Evolutionary conservation across 768 basidiomycete species (phyloP).

Genomic region (Amanita rubescens): DNA sequence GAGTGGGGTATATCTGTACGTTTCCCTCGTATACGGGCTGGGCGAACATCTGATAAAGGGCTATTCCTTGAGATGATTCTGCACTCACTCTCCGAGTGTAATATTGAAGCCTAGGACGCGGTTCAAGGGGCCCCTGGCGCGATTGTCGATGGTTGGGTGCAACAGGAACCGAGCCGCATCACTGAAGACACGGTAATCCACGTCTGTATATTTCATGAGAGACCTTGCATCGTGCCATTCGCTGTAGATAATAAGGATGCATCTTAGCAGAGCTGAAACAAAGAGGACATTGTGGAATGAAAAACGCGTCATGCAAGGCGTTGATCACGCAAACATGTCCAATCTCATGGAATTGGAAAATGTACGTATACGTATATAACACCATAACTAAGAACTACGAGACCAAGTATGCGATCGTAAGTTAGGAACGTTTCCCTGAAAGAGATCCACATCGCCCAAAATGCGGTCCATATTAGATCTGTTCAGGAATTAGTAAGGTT

Average conservation of each 20-base stretch:
- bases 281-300: constrained; percentile 47
- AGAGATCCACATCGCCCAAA: background rate
- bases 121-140: constrained; percentile 55
- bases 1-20: constrained; percentile 95
- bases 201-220: constrained; percentile 92
- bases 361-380: background rate
- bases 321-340: background rate
- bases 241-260: constrained; percentile 74
- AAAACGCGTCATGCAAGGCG: background rate
- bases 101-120: constrained; percentile 24
- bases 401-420: background rate
- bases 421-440: background rate
- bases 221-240: constrained; percentile 85
- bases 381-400: background rate
- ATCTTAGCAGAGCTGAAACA: constrained; percentile 50
- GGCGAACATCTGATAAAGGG: constrained; percentile 6
- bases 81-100: constrained; percentile 69
- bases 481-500: background rate
- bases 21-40: constrained; percentile 87
- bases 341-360: background rate
- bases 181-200: constrained; percentile 93
- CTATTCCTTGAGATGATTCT: background rate
- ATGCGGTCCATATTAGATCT: no score
- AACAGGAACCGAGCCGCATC: constrained; percentile 80
- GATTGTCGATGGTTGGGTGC: constrained; percentile 32